These are phyloP conservation scores for Talaromyces ruber DNA, from an alignment of 495 filamentous ascomycete genomes.

Conservation along the genomic window DNA sequence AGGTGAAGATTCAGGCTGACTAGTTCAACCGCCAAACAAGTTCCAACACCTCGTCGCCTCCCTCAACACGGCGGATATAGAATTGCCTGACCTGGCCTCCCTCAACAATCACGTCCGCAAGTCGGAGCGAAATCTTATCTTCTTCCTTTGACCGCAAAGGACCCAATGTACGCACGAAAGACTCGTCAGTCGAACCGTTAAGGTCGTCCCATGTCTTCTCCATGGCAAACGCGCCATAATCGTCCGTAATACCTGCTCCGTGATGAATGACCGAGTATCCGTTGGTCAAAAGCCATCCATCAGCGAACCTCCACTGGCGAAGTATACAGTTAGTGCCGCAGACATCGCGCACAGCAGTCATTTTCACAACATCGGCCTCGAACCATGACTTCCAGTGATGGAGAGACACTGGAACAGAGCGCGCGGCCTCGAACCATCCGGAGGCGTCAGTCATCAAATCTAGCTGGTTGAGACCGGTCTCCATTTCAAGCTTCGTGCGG, in stretches of 20 bases:
- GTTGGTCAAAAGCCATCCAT: constrained; percentile 49
- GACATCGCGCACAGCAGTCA: constrained; percentile 37
- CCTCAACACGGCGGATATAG: constrained; percentile 29
- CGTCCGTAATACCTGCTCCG: constrained; percentile 22
- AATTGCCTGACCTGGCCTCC: constrained; percentile 27
- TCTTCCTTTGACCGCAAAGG: constrained; percentile 32
- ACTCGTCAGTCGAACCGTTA: constrained; percentile 28
- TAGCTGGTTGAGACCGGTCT: constrained; percentile 44
- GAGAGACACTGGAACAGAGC: constrained; percentile 40
- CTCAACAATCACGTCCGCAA: constrained; percentile 25
- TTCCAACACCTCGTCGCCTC: constrained; percentile 30
- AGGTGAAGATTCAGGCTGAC: not conserved
- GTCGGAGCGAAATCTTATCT: constrained; percentile 25
- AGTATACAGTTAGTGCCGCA: constrained; percentile 50
- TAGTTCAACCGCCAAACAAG: constrained; percentile 24
- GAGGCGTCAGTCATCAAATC: constrained; percentile 42
- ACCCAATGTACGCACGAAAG: constrained; percentile 34
- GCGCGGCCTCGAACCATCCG: constrained; percentile 48
- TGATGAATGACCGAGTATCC: constrained; percentile 48
- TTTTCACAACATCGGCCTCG: constrained; percentile 41
- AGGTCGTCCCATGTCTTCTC: constrained; percentile 39
- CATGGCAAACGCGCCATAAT: constrained; percentile 23
- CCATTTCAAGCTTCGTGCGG: constrained; percentile 36
- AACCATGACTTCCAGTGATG: constrained; percentile 55
- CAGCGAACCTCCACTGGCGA: constrained; percentile 47